Evolutionary conservation across 2,329 filamentous ascomycete genomes (phyloP), one percentile per base, ranked within the genome.

Genomic region (Penicillium sp.): DNA sequence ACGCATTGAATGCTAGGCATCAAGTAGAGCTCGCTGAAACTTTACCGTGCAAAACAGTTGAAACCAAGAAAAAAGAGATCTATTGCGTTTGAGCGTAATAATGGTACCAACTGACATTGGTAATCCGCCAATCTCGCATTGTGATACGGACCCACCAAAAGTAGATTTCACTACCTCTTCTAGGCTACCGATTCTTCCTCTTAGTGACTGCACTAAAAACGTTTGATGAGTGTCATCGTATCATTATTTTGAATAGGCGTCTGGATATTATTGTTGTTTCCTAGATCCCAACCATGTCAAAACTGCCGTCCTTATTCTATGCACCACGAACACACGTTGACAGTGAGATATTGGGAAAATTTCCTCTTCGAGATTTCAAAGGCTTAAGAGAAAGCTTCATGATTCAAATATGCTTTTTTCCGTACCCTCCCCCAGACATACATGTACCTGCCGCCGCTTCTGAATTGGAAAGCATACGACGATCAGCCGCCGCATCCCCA

Each of bases 401-500:
- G 14, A 47, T 47, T 47, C 23, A 29, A 29, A 38, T 9, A 27
- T 35, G 3, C n/a, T 5, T 19, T 18, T 39, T 30, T 35, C 45
- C 36, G 43, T 46, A 30, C n/a, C 19, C 19, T 47, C 45, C 30
- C 23, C 26, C 23, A 29, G 45, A 38, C 14, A 38, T 47, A 38
- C 26, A 34, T 47, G 9, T 47, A 38, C 26, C 45, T 47, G 9
- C 45, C 26, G 2, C 45, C 23, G 32, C 45, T 38, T 39, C 34
- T 11, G 10, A 38, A 29, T 47, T 16, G 19, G 45, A 47, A 47
- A 7, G 45, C 34, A 47, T n/a, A 29, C 45, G 45, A 29, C 34
- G 34, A 47, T 47, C 45, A 7, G 45, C 34, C 30, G 43, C 43
- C 45, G 23, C 26, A 3, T 47, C 45, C 45, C 45, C 34, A 38